These are phyloP conservation scores for Lojkania enalia DNA, from an alignment of 2,329 filamentous ascomycete genomes.

Conservation along the genomic window DNA sequence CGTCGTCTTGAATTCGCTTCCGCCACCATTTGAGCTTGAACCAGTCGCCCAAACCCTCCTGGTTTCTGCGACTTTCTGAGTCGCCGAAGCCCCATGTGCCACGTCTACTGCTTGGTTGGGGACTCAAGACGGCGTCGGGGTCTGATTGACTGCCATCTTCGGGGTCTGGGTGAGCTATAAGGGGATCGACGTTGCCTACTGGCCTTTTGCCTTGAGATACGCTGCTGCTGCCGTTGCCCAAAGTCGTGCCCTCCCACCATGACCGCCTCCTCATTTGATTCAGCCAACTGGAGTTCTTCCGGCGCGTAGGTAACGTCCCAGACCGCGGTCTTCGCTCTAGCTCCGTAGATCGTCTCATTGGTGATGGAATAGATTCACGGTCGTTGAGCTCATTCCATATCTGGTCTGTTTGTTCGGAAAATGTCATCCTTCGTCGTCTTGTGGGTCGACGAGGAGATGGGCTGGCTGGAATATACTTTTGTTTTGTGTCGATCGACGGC, in stretches of 20 bases:
- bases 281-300: slow-evolving; percentile 34
- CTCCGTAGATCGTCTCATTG: slow-evolving; percentile 34
- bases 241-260: slow-evolving; percentile 38
- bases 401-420: slow-evolving; percentile 71
- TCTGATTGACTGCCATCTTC: slow-evolving; percentile 37
- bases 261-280: slow-evolving; percentile 41
- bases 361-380: slow-evolving; percentile 34
- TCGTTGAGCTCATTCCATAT: slow-evolving; percentile 91
- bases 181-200: slow-evolving; percentile 23
- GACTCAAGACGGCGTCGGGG: slow-evolving; percentile 22
- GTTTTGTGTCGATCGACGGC: slow-evolving; percentile 21
- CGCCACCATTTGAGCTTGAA: slow-evolving; percentile 45
- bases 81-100: slow-evolving; percentile 31
- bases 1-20: slow-evolving; percentile 37
- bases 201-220: slow-evolving; percentile 36
- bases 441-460: slow-evolving; percentile 28
- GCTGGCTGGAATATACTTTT: slow-evolving; percentile 25
- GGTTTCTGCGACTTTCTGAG: slow-evolving; percentile 22
- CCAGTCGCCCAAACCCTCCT: slow-evolving; percentile 40
- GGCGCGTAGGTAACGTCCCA: slow-evolving; percentile 35
- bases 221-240: slow-evolving; percentile 23
- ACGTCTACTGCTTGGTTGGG: slow-evolving; percentile 20
- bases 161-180: slow-evolving; percentile 33
- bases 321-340: slow-evolving; percentile 36
- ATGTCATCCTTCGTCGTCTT: slow-evolving; percentile 47